Evolutionary conservation across 2,329 filamentous ascomycete species (phyloP), one percentile per base, ranked within the genome.

Genomic region (Monosporascus sp.): DNA sequence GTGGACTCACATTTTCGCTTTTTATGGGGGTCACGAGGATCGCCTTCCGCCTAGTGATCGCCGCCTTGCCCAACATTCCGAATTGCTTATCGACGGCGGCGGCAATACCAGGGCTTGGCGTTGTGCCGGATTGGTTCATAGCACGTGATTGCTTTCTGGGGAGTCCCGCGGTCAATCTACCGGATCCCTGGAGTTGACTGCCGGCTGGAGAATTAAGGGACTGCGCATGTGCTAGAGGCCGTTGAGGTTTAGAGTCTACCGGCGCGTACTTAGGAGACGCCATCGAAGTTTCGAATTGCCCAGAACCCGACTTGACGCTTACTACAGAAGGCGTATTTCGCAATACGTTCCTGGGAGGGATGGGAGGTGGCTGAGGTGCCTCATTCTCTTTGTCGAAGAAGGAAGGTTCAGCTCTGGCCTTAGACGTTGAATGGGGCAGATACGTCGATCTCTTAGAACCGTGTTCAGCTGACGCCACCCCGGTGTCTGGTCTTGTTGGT

Each of bases 1-100:
- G 48, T 2, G 64, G 65, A 31, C 60, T 62, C 3, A 67, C 48
- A 37, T 67, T 68, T 51, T 67, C 64, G 24, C 44, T 22, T 46
- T 60, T 64, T 1, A 45, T 47, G 1, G 52, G 36, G 9, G 39
- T 22, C 18, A 27, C 43, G 14, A 37, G 41, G 20, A 43, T 51
- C 18, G 54, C 24, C 18, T 52, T 57, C 20, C 43, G 55, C 44
- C 54, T 60, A 8, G 60, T 58, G 27, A 46, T 52, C 7, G 49
- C 47, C 6, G 51, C 51, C 1, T 44, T 49, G 36, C 50, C 46
- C 1, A 50, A 11, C 22, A 61, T 61, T 8, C 52, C 50, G 20
- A 56, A 54, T 25, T 62, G 56, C 14, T 51, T 46, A 5, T 62
- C 64, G 2, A 52, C 56, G 24, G 53, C 50, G 9, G 50, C 51